Evolutionary conservation across 768 basidiomycete genomes (phyloP), one percentile per base, ranked within the genome.

Genomic region (Rhodotorula toruloides): DNA sequence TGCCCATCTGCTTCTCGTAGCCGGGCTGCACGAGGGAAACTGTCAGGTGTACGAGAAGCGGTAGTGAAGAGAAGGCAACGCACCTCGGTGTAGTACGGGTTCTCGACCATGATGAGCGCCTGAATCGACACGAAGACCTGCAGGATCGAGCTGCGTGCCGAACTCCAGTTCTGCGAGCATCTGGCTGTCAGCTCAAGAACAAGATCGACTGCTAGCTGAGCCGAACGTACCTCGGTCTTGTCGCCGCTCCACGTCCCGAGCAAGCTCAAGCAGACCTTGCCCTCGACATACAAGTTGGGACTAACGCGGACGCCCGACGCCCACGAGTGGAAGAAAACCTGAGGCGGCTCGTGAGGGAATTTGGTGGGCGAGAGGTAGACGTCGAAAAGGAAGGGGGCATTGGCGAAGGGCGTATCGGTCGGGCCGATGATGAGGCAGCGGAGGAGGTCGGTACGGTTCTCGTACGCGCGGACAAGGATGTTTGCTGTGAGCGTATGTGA

Each of bases 71-170:
- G 27, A 16, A 31, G 54, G 14, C 61, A 62, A n/a, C 60, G 53
- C n/a, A 65, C 62, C 50, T 63, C 64, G 59, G 50, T 58, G 42
- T 83, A 90, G 76, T 79, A 94, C 83, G 92, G 92, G 75, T 92
- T 88, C 77, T 89, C 89, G 19, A 94, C 91, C 12, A 97, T 82
- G 10, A 97, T 92, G 13, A 94, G 81, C 17, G 91, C 92, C 76
- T 94, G 93, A 50, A 96, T 93, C 37, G 91, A 93, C 27, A 97
- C 89, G 58, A 96, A 84, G 0, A 90, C 89, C 78, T 97, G 92
- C 25, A 97, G 82, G 32, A 97, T 79, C 22, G 90, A 93, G 2
- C 91, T 94, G 50, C 88, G 82, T 42, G 84, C 80, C 2, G 90
- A 81, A 72, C 83, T 91, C 92, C 92, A 97, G 12, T 84, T 86